Evolutionary conservation across 805 yeast species (phyloP), one percentile per base, ranked within the genome.

Genomic region (Candida nemodendra): DNA sequence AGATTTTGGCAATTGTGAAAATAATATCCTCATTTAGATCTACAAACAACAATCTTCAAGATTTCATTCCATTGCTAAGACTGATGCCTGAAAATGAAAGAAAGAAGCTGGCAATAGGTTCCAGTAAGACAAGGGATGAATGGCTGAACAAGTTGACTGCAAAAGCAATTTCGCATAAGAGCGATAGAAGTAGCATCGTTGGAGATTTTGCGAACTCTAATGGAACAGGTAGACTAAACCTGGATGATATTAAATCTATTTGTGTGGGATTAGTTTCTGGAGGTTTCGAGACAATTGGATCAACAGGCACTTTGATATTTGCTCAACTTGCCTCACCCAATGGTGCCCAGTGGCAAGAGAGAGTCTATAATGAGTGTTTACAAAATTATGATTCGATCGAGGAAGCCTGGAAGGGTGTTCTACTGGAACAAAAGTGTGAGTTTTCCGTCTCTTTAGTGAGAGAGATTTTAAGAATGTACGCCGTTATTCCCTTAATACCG

Each of bases 1-100:
- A 63, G 31, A 63, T 63, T 17, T 42, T 61, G 32, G 44, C 39
- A 9, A 56, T 61, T 16, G 68, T 62, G 22, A 51, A 49, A 30
- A 45, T 50, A 3, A 58, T 63, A 14, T 58, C 63, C 13, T 42
- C 56, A 13, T 58, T 61, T 30, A 38, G 68, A 16, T 64, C 68
- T n/a, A 61, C 65, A 4, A 61, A 65, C 30, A 59, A 64, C 25
- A 66, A 65, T 39, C 40, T 54, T 26, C 67, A 62, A 42, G 71
- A 66, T 44, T 66, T 61, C 38, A 44, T 66, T 26, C 69, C 71
- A 2, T 31, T 61, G 8, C 42, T 65, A 9, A 43, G 68, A 19
- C 48, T 53, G 15, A 22, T 53, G 4, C 66, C 66, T 3, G 54
- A 56, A 44, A 59, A 48, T 22, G 50, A 52, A 22, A 59, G 57